A percentile compares a stretch with the other conserved stretches of the same genome.
phyloP scores from a whole-genome alignment of 148 eudicot genomes.

The Diospyros lotus region DNA sequence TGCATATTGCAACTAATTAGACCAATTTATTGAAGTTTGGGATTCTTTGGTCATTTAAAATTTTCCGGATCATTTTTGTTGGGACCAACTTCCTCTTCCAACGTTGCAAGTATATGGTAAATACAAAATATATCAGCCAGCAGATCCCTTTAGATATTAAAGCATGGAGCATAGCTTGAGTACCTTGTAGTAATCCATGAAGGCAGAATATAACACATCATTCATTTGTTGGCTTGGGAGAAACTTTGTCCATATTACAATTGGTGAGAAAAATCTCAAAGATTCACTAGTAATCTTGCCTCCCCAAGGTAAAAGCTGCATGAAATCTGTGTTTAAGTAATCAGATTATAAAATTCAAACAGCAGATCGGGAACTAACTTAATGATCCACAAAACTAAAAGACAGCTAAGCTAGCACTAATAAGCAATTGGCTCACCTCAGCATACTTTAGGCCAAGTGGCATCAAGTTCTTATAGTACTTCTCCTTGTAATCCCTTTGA shows the following conservation, averaged over 20 bases:
- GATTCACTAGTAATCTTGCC: slow-evolving; percentile 91
- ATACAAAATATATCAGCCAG: not conserved
- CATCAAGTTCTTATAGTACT: slow-evolving; percentile 60
- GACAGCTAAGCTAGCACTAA: not conserved
- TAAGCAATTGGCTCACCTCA: slow-evolving; percentile 38
- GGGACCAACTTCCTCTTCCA: not conserved
- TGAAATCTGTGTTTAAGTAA: slow-evolving; percentile 46
- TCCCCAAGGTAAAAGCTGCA: slow-evolving; percentile 99
- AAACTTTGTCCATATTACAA: slow-evolving; percentile 88
- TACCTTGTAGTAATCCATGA: slow-evolving; percentile 87
- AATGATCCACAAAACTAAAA: not conserved
- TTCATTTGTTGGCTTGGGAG: slow-evolving; percentile 52
- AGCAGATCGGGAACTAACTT: slow-evolving; percentile 1
- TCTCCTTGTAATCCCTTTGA: slow-evolving; percentile 65
- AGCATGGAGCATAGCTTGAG: not conserved
- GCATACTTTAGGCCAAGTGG: slow-evolving; percentile 73
- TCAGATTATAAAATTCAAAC: slow-evolving; percentile 27
- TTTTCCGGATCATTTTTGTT: not conserved
- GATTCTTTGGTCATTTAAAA: not conserved
- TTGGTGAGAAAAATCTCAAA: slow-evolving; percentile 88
- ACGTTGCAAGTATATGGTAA: not conserved
- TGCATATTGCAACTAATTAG: slow-evolving; percentile 19
- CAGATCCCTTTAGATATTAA: not conserved
- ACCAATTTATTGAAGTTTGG: not conserved
- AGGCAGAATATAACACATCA: slow-evolving; percentile 56